Conservation (phyloP, 75 land plant genomes). For the Gnetum montanum region DNA sequence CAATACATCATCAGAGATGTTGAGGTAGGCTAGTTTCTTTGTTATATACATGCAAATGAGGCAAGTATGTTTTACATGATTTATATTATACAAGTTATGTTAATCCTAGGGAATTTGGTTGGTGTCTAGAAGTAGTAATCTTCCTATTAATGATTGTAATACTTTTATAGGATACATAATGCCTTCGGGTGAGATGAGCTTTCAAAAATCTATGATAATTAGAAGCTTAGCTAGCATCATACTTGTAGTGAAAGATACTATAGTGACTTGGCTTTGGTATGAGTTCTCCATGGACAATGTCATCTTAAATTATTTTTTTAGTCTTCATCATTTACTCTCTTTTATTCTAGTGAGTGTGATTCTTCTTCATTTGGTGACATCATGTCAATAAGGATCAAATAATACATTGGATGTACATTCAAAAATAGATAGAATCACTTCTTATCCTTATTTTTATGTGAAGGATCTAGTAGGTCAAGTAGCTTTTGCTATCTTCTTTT, state of each 20-base stretch:
- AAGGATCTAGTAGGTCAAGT: slow-evolving; percentile 32
- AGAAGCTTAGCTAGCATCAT: no score
- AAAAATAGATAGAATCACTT: slow-evolving; percentile 28
- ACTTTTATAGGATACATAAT: neutral
- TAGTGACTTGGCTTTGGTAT: no score
- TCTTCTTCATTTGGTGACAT: no score
- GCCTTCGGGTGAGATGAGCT: no score
- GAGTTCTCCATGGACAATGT: no score
- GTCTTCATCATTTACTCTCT: no score
- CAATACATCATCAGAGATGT: slow-evolving; percentile 6
- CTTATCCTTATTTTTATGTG: slow-evolving; percentile 23
- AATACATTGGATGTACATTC: slow-evolving; percentile 31
- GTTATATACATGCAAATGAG: slow-evolving; percentile 8
- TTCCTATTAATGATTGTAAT: neutral
- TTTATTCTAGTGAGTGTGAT: no score
- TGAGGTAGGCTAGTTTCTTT: slow-evolving; percentile 1
- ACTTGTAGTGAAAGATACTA: no score
- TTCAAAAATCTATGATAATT: no score
- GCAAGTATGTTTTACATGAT: neutral
- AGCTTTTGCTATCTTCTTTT: slow-evolving; percentile 24
- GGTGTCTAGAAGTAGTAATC: neutral
- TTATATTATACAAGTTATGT: neutral
- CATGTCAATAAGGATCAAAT: slow-evolving; percentile 26
- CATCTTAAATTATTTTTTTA: no score
- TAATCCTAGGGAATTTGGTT: neutral